Conservation (phyloP, 2,329 filamentous ascomycete species). For the Talaromyces rugulosus region DNA sequence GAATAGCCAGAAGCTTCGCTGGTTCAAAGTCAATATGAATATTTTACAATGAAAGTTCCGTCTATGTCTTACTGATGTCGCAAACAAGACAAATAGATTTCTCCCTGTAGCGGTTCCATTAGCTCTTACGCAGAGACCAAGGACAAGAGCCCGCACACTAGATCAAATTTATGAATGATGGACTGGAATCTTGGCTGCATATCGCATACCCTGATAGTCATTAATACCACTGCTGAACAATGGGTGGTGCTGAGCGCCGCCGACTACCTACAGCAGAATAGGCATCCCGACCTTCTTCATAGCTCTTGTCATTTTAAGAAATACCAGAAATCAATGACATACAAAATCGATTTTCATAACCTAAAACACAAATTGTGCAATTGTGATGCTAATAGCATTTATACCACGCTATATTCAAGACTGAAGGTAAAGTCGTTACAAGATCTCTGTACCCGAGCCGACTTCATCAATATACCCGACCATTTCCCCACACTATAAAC, state of each 20-base stretch:
- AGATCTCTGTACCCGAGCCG: too few relatives aligned
- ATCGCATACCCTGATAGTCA: not conserved
- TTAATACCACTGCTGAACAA: not conserved
- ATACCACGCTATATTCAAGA: too few relatives aligned
- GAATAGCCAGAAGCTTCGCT: not conserved
- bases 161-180: constrained; percentile 2
- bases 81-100: constrained; percentile 3
- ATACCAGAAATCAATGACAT: too few relatives aligned
- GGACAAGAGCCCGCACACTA: not conserved
- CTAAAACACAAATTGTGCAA: too few relatives aligned
- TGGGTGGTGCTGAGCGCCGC: too few relatives aligned
- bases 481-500: too few relatives aligned
- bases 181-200: constrained; percentile 1
- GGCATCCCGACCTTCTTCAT: not conserved
- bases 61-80: not conserved
- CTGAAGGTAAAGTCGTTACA: too few relatives aligned
- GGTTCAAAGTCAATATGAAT: not conserved
- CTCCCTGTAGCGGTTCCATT: not conserved
- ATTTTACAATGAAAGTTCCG: not conserved
- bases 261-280: not conserved
- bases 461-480: too few relatives aligned
- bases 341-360: too few relatives aligned
- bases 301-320: too few relatives aligned
- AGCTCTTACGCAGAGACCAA: not conserved
- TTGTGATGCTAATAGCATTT: too few relatives aligned